Evolutionary conservation across 805 yeast genomes (phyloP).

Genomic region (Lachancea sp.): DNA sequence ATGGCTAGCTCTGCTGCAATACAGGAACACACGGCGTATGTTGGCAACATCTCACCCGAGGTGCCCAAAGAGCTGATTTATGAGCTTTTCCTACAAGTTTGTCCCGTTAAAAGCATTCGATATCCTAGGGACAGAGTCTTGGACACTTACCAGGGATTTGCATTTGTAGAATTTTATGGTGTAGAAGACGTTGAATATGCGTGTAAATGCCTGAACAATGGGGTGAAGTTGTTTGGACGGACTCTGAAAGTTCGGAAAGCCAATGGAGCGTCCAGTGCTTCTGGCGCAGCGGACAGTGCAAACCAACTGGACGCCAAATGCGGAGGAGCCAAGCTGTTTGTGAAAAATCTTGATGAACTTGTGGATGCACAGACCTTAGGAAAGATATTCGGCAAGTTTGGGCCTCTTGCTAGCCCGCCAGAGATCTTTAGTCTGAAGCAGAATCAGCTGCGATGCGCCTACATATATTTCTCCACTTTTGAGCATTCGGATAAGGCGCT

Average conservation of each 20-base stretch:
- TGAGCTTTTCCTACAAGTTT: conserved; percentile 80
- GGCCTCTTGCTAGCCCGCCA: conserved; percentile 48
- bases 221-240: conserved; percentile 49
- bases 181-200: conserved; percentile 67
- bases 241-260: conserved; percentile 53
- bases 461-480: conserved; percentile 57
- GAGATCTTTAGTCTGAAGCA: conserved; percentile 40
- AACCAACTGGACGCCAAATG: conserved; percentile 25
- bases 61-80: conserved; percentile 67
- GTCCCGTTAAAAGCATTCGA: conserved; percentile 63
- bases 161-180: conserved; percentile 67
- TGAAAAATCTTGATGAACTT: conserved; percentile 60
- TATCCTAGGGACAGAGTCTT: conserved; percentile 75
- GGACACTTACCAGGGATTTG: conserved; percentile 75
- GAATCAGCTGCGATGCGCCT: conserved; percentile 50
- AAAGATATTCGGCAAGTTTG: conserved; percentile 57
- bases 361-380: conserved; percentile 53
- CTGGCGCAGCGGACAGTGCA: conserved; percentile 12
- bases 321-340: conserved; percentile 62
- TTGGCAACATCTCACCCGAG: conserved; percentile 75
- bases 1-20: conserved; percentile 35
- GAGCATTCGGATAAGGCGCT: conserved; percentile 68
- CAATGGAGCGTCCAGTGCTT: conserved; percentile 22
- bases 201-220: conserved; percentile 50
- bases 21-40: conserved; percentile 59